Evolutionary conservation across 345 rosid genomes (phyloP), one percentile per base, ranked within the genome.

Genomic region (Pistacia vera): DNA sequence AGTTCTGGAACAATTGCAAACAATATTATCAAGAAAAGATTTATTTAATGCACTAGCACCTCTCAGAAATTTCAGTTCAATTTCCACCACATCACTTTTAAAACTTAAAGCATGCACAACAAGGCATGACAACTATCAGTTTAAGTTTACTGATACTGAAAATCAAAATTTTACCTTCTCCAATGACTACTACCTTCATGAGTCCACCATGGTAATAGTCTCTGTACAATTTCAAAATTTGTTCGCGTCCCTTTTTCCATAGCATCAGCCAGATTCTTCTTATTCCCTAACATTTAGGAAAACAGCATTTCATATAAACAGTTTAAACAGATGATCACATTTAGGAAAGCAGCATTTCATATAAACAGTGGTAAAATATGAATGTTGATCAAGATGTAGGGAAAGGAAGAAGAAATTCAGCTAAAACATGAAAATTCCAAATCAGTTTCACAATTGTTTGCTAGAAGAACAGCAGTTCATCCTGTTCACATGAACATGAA

Each of bases 181-280:
- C 99, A 72, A 96, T 93, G 77, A 96, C 94, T 83, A 91, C 98
- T 68, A 96, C 88, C 84, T 93, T 96, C 99, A 96, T 96, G 80
- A 89, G 73, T 71, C 95, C 95, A 81, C 99, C 97, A 73, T 90
- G 90, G 79, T 96, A 93, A 83, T 87, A 84, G 61, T 90, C 87
- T 68, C 77, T 78, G 78, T 91, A 96, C 81, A 92, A 71, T 82
- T 89, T 86, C 81, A 89, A 17, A 73, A 96, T 90, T 46, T 84
- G 88, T 67, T 91, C 93, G 73, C 93, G 91, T 74, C 77, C 98
- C 97, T 74, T 85, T 96, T 79, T 90, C 97, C 80, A 83, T 87
- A 60, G 98, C 98, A 88, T 90, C 95, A 76, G 82, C 81, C 78
- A 96, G 89, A 79, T 98, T 96, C 87, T 92, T 96, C 90, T 89